Evolutionary conservation across 768 basidiomycete genomes (phyloP).

Genomic region (Leccinum imitatum): DNA sequence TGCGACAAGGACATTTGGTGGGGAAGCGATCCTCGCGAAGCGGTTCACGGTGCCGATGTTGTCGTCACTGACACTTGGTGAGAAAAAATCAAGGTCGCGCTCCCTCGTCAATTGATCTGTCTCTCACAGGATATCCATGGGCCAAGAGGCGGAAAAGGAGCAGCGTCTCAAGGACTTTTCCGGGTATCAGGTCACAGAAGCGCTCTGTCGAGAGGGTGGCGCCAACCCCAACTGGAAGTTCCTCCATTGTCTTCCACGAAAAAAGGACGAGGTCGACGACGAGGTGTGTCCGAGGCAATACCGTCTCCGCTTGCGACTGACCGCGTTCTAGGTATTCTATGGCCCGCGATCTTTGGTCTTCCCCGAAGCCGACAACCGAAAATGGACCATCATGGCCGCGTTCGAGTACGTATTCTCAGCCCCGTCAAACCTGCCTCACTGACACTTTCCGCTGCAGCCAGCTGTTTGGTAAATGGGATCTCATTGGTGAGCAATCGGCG

Average conservation of each 20-base stretch:
- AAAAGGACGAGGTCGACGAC: conserved; percentile 92
- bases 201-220: conserved; percentile 74
- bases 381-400: conserved; percentile 93
- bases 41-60: conserved; percentile 88
- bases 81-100: conserved; percentile 13
- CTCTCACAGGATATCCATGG: conserved; percentile 90
- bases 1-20: conserved; percentile 75
- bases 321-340: conserved; percentile 73
- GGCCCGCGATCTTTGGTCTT: conserved; percentile 90
- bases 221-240: conserved; percentile 91
- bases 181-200: conserved; percentile 94
- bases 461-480: conserved; percentile 50
- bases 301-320: background rate
- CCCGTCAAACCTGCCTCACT: conserved; percentile 1
- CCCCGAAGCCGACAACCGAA: conserved; percentile 93
- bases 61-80: conserved; percentile 98
- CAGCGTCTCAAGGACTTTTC: conserved; percentile 82
- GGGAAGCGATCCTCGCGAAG: conserved; percentile 79
- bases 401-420: conserved; percentile 67
- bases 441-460: conserved; percentile 16
- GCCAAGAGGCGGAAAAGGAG: conserved; percentile 91
- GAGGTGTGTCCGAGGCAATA: conserved; percentile 50
- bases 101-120: background rate
- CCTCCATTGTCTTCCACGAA: conserved; percentile 93
- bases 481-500: conserved; percentile 21